These are phyloP conservation scores for Entonaema liquescens DNA, from an alignment of 495 filamentous ascomycete genomes.

Conservation along the genomic window DNA sequence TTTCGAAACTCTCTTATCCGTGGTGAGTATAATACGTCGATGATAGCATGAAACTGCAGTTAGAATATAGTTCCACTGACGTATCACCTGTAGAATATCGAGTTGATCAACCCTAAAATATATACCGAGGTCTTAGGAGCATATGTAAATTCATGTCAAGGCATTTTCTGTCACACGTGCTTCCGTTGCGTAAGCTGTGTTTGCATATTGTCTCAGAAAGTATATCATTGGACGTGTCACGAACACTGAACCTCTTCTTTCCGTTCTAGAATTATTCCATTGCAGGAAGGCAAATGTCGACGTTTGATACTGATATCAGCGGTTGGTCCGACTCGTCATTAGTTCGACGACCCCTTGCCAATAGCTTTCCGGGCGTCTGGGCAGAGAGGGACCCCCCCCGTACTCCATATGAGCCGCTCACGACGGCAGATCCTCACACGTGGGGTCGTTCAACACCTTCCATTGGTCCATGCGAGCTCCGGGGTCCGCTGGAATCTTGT, in stretches of 20 bases:
- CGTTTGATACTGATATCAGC: slow-evolving; percentile 7
- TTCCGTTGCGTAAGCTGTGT: slow-evolving; percentile 8
- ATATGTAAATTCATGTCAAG: not conserved
- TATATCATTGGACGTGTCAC: slow-evolving; percentile 13
- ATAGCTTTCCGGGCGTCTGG: slow-evolving; percentile 32
- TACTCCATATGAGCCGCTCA: slow-evolving; percentile 31
- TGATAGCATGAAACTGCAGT: not conserved
- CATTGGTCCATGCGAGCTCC: slow-evolving; percentile 18
- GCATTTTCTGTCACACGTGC: slow-evolving; percentile 4
- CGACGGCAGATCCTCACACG: slow-evolving; percentile 31
- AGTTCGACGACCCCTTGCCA: slow-evolving; percentile 7
- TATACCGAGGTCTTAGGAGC: not conserved
- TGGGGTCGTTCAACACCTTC: slow-evolving; percentile 15
- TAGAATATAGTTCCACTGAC: not conserved
- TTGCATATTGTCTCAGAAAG: not conserved
- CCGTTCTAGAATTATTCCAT: slow-evolving; percentile 37
- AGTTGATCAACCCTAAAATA: not conserved
- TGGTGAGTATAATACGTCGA: not conserved
- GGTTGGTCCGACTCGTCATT: slow-evolving; percentile 17
- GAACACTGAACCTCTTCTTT: not conserved
- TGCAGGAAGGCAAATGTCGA: slow-evolving; percentile 24
- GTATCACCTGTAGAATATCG: not conserved
- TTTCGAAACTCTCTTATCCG: not conserved
- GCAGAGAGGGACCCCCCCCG: slow-evolving; percentile 11
- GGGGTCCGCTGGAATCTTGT: slow-evolving; percentile 3